These are phyloP conservation scores for Pharnaceum exiguum DNA, from an alignment of 148 eudicot genomes.

Conservation along the genomic window DNA sequence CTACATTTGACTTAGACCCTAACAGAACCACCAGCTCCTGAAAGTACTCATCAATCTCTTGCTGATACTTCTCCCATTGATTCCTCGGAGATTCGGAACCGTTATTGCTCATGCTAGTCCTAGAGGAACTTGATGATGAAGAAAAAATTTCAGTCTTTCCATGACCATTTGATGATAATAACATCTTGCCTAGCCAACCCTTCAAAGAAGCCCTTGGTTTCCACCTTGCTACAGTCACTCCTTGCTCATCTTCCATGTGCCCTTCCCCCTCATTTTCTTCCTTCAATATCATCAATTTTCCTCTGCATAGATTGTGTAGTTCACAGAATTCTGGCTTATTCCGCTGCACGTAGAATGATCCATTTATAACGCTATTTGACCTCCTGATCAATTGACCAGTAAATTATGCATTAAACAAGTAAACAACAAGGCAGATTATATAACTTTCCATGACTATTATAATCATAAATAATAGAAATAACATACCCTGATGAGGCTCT, in stretches of 20 bases:
- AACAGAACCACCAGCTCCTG: slow-evolving; percentile 33
- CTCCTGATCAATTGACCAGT: slow-evolving; percentile 31
- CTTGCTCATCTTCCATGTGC: slow-evolving; percentile 48
- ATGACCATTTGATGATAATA: slow-evolving; percentile 3
- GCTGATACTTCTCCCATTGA: slow-evolving; percentile 43
- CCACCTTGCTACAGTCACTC: slow-evolving; percentile 33
- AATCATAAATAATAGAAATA: neutral
- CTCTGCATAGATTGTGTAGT: slow-evolving; percentile 41
- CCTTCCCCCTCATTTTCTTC: slow-evolving; percentile 49
- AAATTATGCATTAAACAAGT: neutral
- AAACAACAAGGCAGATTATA: neutral
- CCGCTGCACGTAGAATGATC: slow-evolving; percentile 39
- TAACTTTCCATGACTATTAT: neutral
- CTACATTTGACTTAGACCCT: slow-evolving; percentile 8
- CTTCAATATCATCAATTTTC: slow-evolving; percentile 47
- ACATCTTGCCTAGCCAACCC: slow-evolving; percentile 52
- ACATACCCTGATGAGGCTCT: slow-evolving; percentile 57
- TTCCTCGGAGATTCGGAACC: slow-evolving; percentile 26
- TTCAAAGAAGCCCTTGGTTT: slow-evolving; percentile 36
- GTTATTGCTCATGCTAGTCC: slow-evolving; percentile 14
- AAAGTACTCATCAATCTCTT: slow-evolving; percentile 62
- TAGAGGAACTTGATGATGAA: slow-evolving; percentile 20
- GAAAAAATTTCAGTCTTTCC: slow-evolving; percentile 20
- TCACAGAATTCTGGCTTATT: slow-evolving; percentile 68
- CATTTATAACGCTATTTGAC: slow-evolving; percentile 38